Conservation (phyloP, 164 flowering plant genomes). For the Santalum album region DNA sequence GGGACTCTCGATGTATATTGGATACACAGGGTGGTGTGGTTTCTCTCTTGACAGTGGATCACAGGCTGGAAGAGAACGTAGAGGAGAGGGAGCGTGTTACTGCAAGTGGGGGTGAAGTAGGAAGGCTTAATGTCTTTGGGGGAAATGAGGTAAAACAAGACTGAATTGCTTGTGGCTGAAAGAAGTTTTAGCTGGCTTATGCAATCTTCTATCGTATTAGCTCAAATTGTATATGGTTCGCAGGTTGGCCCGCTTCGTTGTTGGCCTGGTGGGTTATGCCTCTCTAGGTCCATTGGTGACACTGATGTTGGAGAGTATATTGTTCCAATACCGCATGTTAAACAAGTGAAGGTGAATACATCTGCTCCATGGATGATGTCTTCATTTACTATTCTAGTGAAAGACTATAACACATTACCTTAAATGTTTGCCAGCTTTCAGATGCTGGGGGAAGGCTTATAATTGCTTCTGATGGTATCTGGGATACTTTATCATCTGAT, state of each 20-base stretch:
- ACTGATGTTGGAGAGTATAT: conserved; percentile 87
- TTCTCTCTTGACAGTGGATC: conserved; percentile 81
- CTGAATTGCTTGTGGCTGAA: neutral
- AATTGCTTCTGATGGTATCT: conserved; percentile 88
- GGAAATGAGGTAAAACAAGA: conserved; percentile 52
- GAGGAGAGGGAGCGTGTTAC: conserved; percentile 92
- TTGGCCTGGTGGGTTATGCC: conserved; percentile 96
- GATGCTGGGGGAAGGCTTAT: conserved; percentile 77
- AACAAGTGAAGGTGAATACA: conserved; percentile 77
- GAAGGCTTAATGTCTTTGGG: conserved; percentile 75
- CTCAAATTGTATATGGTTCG: conserved; percentile 5
- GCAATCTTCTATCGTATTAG: neutral
- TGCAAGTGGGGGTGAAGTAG: conserved; percentile 93
- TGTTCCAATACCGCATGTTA: conserved; percentile 88
- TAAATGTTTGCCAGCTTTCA: conserved; percentile 44
- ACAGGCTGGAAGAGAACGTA: conserved; percentile 75
- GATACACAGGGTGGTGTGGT: conserved; percentile 78
- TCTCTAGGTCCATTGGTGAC: conserved; percentile 89
- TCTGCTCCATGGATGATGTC: neutral
- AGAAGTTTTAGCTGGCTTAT: neutral
- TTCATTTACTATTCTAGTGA: conserved; percentile 2
- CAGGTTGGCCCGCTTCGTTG: conserved; percentile 92
- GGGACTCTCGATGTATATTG: conserved; percentile 84
- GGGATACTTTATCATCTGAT: conserved; percentile 84
- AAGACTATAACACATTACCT: conserved; percentile 3